phyloP scores from a whole-genome alignment of 345 rosid genomes.

The Citrus hindsii region DNA sequence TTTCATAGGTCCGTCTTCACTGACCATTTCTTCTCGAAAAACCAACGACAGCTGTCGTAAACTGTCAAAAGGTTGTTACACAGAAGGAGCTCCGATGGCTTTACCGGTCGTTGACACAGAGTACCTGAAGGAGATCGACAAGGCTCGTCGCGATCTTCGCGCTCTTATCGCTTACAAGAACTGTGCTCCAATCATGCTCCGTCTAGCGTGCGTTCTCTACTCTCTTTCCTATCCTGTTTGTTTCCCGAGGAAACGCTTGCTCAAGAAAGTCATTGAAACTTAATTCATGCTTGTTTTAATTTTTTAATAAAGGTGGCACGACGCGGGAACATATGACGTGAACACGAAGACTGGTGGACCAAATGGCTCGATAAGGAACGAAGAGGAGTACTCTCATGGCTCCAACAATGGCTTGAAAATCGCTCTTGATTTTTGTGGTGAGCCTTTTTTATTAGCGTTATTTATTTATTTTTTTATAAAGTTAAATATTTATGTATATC shows the following conservation, averaged over 20 bases:
- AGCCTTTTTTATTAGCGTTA: neutral
- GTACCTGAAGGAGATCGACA: constrained; percentile 78
- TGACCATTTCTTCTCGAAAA: neutral
- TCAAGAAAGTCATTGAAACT: neutral
- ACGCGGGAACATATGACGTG: constrained; percentile 88
- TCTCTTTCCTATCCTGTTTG: neutral
- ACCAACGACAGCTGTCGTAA: neutral
- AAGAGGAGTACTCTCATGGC: constrained; percentile 74
- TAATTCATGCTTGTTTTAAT: neutral
- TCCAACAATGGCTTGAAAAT: constrained; percentile 76
- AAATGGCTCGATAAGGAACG: constrained; percentile 85
- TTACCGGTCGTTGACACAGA: constrained; percentile 71
- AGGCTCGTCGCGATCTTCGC: constrained; percentile 93
- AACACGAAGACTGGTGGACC: constrained; percentile 84
- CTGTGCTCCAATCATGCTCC: constrained; percentile 97
- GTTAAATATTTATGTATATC: neutral
- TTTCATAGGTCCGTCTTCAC: neutral
- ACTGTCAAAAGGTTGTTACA: neutral
- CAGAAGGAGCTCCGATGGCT: constrained; percentile 45
- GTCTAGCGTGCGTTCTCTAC: constrained; percentile 62
- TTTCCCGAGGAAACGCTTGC: neutral
- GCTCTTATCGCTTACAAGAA: constrained; percentile 75
- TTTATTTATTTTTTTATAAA: too few relatives aligned
- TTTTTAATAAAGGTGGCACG: constrained; percentile 73
- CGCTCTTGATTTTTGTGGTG: constrained; percentile 82